phyloP scores from a whole-genome alignment of 129 eudicot genomes.

The Saposhnikovia divaricata region DNA sequence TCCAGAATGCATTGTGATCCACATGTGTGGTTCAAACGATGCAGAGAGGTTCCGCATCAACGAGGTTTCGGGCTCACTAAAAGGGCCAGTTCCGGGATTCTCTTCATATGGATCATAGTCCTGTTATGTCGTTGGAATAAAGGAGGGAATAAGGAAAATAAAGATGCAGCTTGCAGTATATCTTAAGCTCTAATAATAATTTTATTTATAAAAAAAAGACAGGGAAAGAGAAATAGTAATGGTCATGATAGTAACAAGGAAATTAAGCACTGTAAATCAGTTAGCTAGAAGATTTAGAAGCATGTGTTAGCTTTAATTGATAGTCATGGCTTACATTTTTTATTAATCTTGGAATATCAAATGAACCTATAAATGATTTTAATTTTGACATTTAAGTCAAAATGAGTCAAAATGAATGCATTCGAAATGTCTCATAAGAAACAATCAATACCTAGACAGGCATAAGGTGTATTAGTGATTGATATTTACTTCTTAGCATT shows the following conservation, averaged over 20 bases:
- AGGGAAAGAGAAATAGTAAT: background rate
- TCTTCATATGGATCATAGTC: conserved; percentile 46
- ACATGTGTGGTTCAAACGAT: conserved; percentile 87
- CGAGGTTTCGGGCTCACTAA: conserved; percentile 94
- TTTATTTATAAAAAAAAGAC: background rate
- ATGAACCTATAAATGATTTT: too few species aligned
- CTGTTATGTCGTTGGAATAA: conserved; percentile 19
- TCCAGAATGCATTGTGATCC: conserved; percentile 98
- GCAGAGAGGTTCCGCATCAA: conserved; percentile 71
- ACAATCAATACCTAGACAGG: too few species aligned
- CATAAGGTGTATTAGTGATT: too few species aligned
- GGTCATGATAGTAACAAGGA: too few species aligned
- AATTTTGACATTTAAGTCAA: too few species aligned
- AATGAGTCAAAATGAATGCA: too few species aligned
- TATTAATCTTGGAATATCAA: too few species aligned
- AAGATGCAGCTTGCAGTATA: background rate
- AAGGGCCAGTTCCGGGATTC: conserved; percentile 41
- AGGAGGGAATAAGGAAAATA: background rate
- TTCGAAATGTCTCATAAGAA: too few species aligned
- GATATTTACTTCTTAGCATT: too few species aligned
- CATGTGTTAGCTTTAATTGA: background rate
- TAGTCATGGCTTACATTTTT: conserved; percentile 56
- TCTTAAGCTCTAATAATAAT: background rate
- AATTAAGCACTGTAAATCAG: conserved; percentile 12
- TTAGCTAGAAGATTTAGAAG: conserved; percentile 4